These are phyloP conservation scores for Fusarium setosum DNA, from an alignment of 2,329 filamentous ascomycete genomes.

Conservation along the genomic window DNA sequence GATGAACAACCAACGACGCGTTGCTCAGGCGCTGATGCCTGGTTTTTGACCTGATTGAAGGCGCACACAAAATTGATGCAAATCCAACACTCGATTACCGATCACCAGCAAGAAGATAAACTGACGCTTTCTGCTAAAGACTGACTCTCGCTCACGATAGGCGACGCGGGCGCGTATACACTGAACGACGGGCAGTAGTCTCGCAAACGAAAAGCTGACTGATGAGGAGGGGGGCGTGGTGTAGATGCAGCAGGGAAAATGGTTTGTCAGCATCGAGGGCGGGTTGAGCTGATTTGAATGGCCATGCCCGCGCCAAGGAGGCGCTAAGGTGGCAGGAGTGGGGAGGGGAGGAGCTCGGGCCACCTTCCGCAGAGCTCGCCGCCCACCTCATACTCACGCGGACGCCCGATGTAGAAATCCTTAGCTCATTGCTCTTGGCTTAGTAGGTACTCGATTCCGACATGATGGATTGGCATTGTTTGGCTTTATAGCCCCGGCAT, in stretches of 20 bases:
- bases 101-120: not conserved
- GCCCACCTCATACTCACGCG: not conserved
- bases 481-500: too few relatives aligned
- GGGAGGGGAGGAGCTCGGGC: slow-evolving; percentile 27
- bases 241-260: slow-evolving; percentile 36
- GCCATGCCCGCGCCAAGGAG: not conserved
- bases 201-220: slow-evolving; percentile 29
- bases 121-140: not conserved
- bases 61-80: slow-evolving; percentile 1
- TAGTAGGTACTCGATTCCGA: too few relatives aligned
- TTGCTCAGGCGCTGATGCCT: not conserved
- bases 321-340: not conserved
- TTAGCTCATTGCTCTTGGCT: not conserved
- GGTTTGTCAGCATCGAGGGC: slow-evolving; percentile 42
- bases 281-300: slow-evolving; percentile 10
- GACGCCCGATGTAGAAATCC: slow-evolving; percentile 10
- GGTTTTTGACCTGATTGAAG: not conserved
- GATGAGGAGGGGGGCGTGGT: slow-evolving; percentile 26
- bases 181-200: not conserved
- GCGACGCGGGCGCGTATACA: slow-evolving; percentile 5
- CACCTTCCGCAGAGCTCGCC: slow-evolving; percentile 4
- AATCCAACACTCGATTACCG: not conserved
- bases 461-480: too few relatives aligned
- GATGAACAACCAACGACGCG: slow-evolving; percentile 22
- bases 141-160: not conserved